phyloP scores from a whole-genome alignment of 129 eudicot species.

The Scalesia atractyloides region DNA sequence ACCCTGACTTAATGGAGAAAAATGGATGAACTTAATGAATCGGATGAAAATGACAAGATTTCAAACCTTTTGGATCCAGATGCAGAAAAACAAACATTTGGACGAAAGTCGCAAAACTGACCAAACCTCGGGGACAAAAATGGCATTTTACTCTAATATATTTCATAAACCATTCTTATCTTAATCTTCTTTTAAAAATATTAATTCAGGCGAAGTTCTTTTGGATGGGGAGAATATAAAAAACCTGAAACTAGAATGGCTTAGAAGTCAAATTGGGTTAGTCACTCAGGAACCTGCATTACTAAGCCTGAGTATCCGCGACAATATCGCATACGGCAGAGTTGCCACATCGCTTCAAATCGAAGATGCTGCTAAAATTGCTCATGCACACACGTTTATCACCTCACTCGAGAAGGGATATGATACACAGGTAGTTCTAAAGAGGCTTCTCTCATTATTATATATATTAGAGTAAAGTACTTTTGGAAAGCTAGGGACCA shows the following conservation, averaged over 20 bases:
- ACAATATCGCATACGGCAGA: constrained; percentile 92
- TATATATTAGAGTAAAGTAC: too few species aligned
- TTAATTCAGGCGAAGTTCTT: constrained; percentile 75
- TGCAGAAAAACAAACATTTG: too few species aligned
- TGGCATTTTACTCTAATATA: not conserved
- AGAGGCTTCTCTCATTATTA: not conserved
- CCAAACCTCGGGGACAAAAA: too few species aligned
- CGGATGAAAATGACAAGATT: too few species aligned
- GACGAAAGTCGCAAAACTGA: too few species aligned
- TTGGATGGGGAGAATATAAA: constrained; percentile 95
- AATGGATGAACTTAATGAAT: too few species aligned
- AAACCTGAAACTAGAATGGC: constrained; percentile 89
- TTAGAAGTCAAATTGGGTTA: constrained; percentile 92
- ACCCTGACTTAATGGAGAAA: too few species aligned
- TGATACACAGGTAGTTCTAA: constrained; percentile 80
- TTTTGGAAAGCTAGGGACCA: too few species aligned
- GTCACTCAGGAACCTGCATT: constrained; percentile 98
- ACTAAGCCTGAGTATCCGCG: constrained; percentile 85
- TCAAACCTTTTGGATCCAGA: too few species aligned
- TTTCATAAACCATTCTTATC: not conserved
- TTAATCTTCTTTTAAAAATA: not conserved
- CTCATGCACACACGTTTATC: constrained; percentile 88
- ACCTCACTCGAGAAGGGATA: constrained; percentile 92
- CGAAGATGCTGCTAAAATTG: constrained; percentile 95
- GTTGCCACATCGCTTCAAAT: constrained; percentile 80